phyloP scores from a whole-genome alignment of 306 rosid species.

The Neltuma alba region DNA sequence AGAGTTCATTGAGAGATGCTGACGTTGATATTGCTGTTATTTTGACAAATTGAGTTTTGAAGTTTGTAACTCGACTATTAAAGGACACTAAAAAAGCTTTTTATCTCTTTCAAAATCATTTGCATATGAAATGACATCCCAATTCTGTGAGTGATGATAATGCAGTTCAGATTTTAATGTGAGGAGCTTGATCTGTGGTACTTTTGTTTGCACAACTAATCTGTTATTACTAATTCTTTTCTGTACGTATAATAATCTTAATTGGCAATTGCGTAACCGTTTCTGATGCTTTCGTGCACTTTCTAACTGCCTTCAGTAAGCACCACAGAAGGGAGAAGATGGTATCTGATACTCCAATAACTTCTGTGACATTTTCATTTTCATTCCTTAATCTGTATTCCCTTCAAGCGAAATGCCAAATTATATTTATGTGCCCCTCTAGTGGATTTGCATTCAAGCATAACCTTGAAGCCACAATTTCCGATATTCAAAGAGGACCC shows the following conservation, averaged over 20 bases:
- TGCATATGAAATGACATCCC: not conserved
- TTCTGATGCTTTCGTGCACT: slow-evolving; percentile 7
- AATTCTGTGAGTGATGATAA: not conserved
- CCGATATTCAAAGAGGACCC: not conserved
- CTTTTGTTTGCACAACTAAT: not conserved
- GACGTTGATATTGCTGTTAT: not conserved
- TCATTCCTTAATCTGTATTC: not conserved
- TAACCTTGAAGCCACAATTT: not conserved
- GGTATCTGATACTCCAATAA: slow-evolving; percentile 1
- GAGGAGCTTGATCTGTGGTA: slow-evolving; percentile 2
- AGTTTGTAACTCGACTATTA: not conserved
- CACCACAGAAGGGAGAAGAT: not conserved
- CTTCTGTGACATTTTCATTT: slow-evolving; percentile 6
- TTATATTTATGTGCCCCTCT: not conserved
- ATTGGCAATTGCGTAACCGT: not conserved
- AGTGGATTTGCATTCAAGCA: not conserved
- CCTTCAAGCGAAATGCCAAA: not conserved
- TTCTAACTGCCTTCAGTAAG: not conserved
- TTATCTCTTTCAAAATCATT: not conserved
- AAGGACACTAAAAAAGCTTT: not conserved
- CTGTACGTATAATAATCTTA: not conserved
- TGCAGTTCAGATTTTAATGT: not conserved
- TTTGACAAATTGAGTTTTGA: slow-evolving; percentile 11
- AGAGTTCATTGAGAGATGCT: not conserved
- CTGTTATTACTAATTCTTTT: not conserved